Evolutionary conservation across 2,329 filamentous ascomycete genomes (phyloP), one percentile per base, ranked within the genome.

Genomic region (Fusarium sp.): DNA sequence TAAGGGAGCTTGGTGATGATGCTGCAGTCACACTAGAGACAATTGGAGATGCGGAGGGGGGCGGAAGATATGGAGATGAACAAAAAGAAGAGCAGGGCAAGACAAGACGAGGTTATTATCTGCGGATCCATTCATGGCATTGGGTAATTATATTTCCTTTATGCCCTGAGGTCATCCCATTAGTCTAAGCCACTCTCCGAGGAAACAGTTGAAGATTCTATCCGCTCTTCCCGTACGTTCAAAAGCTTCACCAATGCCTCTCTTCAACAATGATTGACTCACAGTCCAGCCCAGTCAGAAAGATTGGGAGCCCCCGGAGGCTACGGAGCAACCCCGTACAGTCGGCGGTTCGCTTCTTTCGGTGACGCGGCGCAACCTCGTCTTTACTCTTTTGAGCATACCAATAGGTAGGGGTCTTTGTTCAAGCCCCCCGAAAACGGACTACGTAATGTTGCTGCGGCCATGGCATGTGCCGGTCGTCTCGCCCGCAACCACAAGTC

Each of bases 361-460:
- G 65, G 65, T 68, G 65, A 68, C 65, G 65, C 65, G 65, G 65
- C 65, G 47, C 60, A 64, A 53, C 28, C 24, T 34, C 22, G 22
- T 13, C 60, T 52, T 64, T 52, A 64, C 62, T 49, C 46, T 50
- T 64, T 65, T 17, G 22, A 58, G 59, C 21, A 6, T 34, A 10
- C 46, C 22, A 34, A 19, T 40, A 22, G 60, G 38, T 65, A 45
- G 22, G 55, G 46, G 61, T 61, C 62, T 39, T 61, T 44, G 36
- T 40, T 50, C 50, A 47, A 66, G 43, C 56, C 39, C 62, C 49
- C 62, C 49, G 44, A 65, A 42, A 63, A 46, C 49, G 22, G 60
- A 33, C 56, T 66, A 69, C 65, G 65, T 66, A 66, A 69, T 62
- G 38, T 19, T 51, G 52, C 49, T 49, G 49, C 45, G 43, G 42